Base-by-base conservation (phyloP, 768 basidiomycete species). In the Nidularia pulvinata region DNA sequence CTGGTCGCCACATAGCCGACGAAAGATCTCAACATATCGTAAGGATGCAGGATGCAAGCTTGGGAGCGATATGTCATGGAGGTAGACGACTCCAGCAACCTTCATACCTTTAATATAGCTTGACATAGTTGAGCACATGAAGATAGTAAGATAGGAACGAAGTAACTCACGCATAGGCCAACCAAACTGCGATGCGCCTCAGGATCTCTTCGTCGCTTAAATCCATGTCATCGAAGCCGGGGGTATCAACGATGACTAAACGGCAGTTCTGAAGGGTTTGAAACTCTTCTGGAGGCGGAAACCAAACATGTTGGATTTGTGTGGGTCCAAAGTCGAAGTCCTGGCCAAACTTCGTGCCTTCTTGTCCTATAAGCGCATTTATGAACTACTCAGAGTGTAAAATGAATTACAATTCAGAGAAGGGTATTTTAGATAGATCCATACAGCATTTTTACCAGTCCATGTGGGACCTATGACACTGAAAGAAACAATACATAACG, bases 381-480 rank as follows among this genome's bases (percentile, higher is more conserved):
- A 64, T 59, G 43, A 62, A 62, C 63, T 64, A 43, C n/a, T 1
- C n/a, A 10, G 13, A 7, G 37, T 16, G 4, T n/a, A n/a, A n/a
- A n/a, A n/a, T n/a, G 7, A 11, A 16, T 5, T 34, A 33, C 32
- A 5, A 35, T 34, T 49, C 32, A 16, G 36, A 19, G 19, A 13
- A 22, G 36, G 14, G 19, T 4, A 22, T 7, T 39, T 2, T 3
- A 7, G n/a, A 39, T n/a, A 16, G 10, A 4, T n/a, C 30, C 53
- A 19, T 36, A 64, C 63, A 3, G 63, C 57, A 51, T 61, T 64
- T 43, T 64, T 64, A 1, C 63, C 61, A 4, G 54, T 36, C 1
- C 61, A 59, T 1, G 58, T 60, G 7, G 53, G 54, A 25, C 63
- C 63, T 56, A 64, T 61, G 5, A 64, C 50, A 4, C 63, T 64